These are phyloP conservation scores for Monosporascus sp. DNA, from an alignment of 2,329 filamentous ascomycete genomes.

Conservation along the genomic window DNA sequence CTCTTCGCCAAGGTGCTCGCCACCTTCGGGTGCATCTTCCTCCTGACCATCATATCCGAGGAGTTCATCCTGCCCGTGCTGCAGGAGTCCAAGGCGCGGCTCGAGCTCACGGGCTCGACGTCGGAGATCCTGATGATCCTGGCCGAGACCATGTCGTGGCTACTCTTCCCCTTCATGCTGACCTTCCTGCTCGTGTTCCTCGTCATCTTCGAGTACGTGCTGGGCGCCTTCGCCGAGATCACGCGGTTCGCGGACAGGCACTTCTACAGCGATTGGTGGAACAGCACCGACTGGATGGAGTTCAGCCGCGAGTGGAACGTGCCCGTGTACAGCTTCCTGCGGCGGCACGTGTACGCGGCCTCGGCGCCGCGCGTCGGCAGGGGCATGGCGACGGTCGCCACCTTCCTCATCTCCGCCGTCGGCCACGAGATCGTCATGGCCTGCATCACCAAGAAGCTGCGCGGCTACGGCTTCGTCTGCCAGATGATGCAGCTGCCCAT, in stretches of 20 bases:
- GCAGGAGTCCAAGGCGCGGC: constrained; percentile 56
- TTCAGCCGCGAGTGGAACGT: constrained; percentile 97
- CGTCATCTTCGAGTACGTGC: constrained; percentile 95
- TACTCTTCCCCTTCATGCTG: constrained; percentile 96
- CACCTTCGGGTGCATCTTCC: constrained; percentile 93
- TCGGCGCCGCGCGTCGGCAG: constrained; percentile 71
- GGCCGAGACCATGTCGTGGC: constrained; percentile 81
- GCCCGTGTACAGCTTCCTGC: constrained; percentile 93
- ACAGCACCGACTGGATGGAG: constrained; percentile 85
- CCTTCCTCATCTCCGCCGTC: constrained; percentile 82
- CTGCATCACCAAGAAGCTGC: constrained; percentile 93
- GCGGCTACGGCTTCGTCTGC: constrained; percentile 87
- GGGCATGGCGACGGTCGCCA: constrained; percentile 75
- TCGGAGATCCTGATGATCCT: constrained; percentile 73
- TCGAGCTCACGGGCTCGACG: constrained; percentile 39
- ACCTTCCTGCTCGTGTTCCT: constrained; percentile 94
- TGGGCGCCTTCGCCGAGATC: constrained; percentile 92
- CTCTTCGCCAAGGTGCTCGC: constrained; percentile 81
- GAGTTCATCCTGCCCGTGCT: constrained; percentile 94
- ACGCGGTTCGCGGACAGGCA: constrained; percentile 89
- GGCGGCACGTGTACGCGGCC: constrained; percentile 88
- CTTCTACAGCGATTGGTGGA: constrained; percentile 81
- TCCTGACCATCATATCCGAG: constrained; percentile 84
- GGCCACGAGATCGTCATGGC: constrained; percentile 96
- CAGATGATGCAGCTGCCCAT: constrained; percentile 98